phyloP scores from a whole-genome alignment of 768 basidiomycete genomes.

The Peribolospora baueri region DNA sequence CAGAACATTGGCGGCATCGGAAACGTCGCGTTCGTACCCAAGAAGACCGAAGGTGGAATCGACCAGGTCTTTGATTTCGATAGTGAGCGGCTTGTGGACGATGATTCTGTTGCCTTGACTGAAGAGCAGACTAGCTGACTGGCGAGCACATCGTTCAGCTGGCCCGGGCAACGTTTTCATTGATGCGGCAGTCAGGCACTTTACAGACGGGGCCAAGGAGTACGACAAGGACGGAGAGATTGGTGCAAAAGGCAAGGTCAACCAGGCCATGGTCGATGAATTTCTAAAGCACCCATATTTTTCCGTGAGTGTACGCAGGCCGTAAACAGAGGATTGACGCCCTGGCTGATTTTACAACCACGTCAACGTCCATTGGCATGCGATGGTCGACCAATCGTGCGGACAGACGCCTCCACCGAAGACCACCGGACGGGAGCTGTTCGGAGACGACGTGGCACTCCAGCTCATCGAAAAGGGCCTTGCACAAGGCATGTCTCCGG shows the following conservation, averaged over 20 bases:
- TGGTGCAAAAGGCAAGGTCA: constrained; percentile 10
- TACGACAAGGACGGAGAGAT: constrained; percentile 12
- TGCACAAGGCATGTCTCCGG: constrained; percentile 4
- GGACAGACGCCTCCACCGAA: background rate
- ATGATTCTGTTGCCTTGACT: no score
- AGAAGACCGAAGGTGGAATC: constrained; percentile 4
- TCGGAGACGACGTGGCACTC: constrained; percentile 10
- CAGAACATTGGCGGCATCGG: constrained; percentile 13
- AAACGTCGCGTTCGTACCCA: constrained; percentile 13
- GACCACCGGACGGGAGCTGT: constrained; percentile 10
- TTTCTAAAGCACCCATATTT: constrained; percentile 11
- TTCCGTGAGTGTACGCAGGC: no score
- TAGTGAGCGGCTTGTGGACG: no score
- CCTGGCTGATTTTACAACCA: constrained; percentile 11
- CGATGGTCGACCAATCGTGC: no score
- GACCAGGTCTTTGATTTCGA: constrained; percentile 12
- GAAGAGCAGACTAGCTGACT: no score
- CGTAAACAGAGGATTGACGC: no score
- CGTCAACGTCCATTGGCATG: background rate
- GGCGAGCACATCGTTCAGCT: no score
- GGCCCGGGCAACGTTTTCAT: constrained; percentile 15
- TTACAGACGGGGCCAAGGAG: constrained; percentile 9
- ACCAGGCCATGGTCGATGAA: constrained; percentile 11
- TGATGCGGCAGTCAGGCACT: constrained; percentile 11
- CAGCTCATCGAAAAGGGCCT: constrained; percentile 9